phyloP scores from a whole-genome alignment of 2,329 filamentous ascomycete genomes.

The Epichloe amarillans region DNA sequence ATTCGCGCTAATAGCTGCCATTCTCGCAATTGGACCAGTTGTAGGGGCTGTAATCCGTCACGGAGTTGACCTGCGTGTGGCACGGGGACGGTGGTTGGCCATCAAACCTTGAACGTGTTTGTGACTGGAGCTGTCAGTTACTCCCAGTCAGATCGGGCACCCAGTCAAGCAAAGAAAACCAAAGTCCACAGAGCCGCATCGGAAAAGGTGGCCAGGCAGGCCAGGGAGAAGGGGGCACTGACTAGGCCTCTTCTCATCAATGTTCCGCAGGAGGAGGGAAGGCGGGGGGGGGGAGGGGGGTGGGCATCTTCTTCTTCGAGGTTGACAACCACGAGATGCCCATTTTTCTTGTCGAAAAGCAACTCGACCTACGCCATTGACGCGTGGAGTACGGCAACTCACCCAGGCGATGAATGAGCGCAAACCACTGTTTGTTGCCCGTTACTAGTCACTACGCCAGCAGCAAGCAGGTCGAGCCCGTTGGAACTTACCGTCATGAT shows the following conservation, averaged over 20 bases:
- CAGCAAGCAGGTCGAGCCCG: too few relatives aligned
- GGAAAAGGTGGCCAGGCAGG: background rate
- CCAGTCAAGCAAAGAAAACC: background rate
- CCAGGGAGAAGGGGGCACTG: background rate
- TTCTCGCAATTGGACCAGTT: background rate
- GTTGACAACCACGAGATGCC: background rate
- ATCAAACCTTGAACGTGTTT: background rate
- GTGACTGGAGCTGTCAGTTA: background rate
- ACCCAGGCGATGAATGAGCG: background rate
- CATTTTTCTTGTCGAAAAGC: background rate
- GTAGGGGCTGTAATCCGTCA: background rate
- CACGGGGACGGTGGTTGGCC: background rate
- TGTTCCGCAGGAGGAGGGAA: too few relatives aligned
- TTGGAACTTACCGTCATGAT: too few relatives aligned
- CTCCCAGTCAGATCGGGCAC: background rate
- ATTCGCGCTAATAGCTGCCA: background rate
- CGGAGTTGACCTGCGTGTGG: background rate
- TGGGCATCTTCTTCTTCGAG: background rate
- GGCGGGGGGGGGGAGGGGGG: too few relatives aligned
- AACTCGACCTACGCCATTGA: background rate
- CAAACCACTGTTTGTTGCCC: background rate
- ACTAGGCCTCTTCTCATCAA: too few relatives aligned
- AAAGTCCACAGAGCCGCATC: slow-evolving; percentile 4
- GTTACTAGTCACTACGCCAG: too few relatives aligned
- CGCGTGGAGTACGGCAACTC: slow-evolving; percentile 1